phyloP scores from a whole-genome alignment of 352 stramenopile genomes.

The Pythium dissotocum region DNA sequence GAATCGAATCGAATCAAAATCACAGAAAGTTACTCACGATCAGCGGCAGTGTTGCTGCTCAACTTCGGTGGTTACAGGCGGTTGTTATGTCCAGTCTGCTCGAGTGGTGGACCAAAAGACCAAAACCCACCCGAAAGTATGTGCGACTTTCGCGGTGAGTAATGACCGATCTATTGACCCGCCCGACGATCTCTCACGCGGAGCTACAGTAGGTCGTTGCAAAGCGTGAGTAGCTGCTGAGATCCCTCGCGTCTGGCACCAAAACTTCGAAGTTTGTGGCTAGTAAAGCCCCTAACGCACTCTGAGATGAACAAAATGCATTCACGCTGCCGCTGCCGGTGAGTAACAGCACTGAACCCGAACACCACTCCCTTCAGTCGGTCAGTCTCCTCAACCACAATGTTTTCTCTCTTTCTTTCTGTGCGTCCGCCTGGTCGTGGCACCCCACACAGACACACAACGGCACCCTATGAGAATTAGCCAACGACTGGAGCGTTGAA shows the following conservation, averaged over 20 bases:
- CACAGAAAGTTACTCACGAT: background rate
- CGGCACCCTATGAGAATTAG: background rate
- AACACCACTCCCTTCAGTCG: no score
- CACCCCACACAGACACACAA: no score
- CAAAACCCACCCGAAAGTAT: constrained; percentile 1
- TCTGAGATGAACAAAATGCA: no score
- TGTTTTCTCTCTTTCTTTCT: no score
- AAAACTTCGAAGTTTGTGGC: constrained; percentile 8
- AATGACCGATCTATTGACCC: constrained; percentile 27
- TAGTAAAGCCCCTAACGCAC: background rate
- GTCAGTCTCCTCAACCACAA: no score
- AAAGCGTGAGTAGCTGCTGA: constrained; percentile 12
- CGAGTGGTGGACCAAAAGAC: background rate
- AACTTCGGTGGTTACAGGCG: constrained; percentile 4
- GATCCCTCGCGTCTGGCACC: constrained; percentile 7
- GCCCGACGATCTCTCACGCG: constrained; percentile 1
- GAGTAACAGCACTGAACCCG: background rate
- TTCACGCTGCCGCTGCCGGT: background rate
- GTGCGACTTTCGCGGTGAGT: constrained; percentile 15
- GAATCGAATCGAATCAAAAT: background rate
- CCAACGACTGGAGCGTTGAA: background rate
- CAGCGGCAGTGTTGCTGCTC: background rate
- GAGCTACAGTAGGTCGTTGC: background rate
- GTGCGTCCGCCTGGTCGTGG: no score
- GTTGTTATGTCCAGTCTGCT: constrained; percentile 1